Conservation (phyloP, 352 stramenopile species). For the Phytophthora megakarya region DNA sequence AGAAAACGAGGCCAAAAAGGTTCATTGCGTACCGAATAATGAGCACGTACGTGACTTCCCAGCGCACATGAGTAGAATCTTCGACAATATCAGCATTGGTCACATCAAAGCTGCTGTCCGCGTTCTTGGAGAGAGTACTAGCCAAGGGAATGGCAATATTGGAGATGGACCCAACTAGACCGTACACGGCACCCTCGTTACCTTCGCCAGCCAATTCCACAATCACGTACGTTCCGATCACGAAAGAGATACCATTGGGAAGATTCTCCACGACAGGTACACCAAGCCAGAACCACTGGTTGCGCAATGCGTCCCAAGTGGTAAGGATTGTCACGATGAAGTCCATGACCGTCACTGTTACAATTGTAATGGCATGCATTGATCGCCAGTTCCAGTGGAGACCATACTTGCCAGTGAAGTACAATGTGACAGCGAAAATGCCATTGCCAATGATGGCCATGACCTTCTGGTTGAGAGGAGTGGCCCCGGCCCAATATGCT, state of each 20-base stretch:
- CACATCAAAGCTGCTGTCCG: slow-evolving; percentile 47
- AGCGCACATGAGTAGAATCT: slow-evolving; percentile 40
- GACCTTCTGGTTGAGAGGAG: slow-evolving; percentile 44
- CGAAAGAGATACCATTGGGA: slow-evolving; percentile 43
- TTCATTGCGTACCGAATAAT: slow-evolving; percentile 48
- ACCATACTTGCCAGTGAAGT: slow-evolving; percentile 38
- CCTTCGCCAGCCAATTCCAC: slow-evolving; percentile 52
- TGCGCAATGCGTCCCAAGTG: slow-evolving; percentile 44
- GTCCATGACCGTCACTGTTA: slow-evolving; percentile 40
- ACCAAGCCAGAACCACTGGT: slow-evolving; percentile 57
- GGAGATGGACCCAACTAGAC: slow-evolving; percentile 46
- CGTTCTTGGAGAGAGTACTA: slow-evolving; percentile 45
- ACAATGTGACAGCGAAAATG: slow-evolving; percentile 40
- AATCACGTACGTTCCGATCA: slow-evolving; percentile 48
- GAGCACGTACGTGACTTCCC: slow-evolving; percentile 47
- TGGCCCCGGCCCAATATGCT: slow-evolving; percentile 34
- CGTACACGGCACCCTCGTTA: slow-evolving; percentile 53
- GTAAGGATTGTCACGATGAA: slow-evolving; percentile 38
- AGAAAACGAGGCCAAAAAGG: slow-evolving; percentile 31
- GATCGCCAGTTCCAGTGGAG: slow-evolving; percentile 46
- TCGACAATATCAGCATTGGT: slow-evolving; percentile 46
- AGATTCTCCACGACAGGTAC: slow-evolving; percentile 42
- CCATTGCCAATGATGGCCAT: slow-evolving; percentile 42
- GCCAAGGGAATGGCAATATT: slow-evolving; percentile 51
- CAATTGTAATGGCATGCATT: slow-evolving; percentile 35